phyloP scores from a whole-genome alignment of 345 rosid genomes.

The Moricandia arvensis region DNA sequence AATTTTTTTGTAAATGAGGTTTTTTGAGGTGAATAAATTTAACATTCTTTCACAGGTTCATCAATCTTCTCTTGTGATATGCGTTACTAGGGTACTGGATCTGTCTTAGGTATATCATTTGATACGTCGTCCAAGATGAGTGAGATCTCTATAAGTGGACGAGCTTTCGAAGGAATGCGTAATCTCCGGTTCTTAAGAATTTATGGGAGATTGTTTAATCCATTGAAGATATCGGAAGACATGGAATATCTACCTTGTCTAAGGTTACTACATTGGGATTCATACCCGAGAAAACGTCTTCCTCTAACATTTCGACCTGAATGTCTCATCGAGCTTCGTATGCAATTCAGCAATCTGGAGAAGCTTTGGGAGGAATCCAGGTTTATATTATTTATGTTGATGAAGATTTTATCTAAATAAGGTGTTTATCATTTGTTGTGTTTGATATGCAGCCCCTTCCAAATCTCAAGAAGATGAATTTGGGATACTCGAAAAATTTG shows the following conservation, averaged over 20 bases:
- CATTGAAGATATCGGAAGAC: neutral
- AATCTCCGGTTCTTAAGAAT: constrained; percentile 28
- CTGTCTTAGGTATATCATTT: constrained; percentile 25
- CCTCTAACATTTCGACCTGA: constrained; percentile 13
- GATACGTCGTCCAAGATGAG: constrained; percentile 1
- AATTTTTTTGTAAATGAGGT: too few species aligned
- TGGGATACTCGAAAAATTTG: neutral
- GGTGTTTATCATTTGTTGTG: neutral
- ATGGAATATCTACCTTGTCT: constrained; percentile 16
- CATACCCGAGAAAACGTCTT: constrained; percentile 7
- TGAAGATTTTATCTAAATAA: too few species aligned
- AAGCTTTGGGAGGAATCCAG: constrained; percentile 32
- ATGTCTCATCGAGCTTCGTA: neutral
- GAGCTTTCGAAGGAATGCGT: constrained; percentile 24
- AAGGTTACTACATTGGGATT: constrained; percentile 6
- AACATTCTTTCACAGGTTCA: neutral
- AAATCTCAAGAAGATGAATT: neutral
- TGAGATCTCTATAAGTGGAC: neutral
- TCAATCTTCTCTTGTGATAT: neutral
- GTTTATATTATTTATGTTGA: neutral
- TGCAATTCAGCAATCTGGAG: neutral
- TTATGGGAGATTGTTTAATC: constrained; percentile 1
- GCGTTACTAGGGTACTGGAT: constrained; percentile 26
- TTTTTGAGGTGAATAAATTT: too few species aligned
- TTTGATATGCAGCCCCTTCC: neutral